phyloP scores from a whole-genome alignment of 1,284 basidiomycete species.

The Ganoderma sp. region DNA sequence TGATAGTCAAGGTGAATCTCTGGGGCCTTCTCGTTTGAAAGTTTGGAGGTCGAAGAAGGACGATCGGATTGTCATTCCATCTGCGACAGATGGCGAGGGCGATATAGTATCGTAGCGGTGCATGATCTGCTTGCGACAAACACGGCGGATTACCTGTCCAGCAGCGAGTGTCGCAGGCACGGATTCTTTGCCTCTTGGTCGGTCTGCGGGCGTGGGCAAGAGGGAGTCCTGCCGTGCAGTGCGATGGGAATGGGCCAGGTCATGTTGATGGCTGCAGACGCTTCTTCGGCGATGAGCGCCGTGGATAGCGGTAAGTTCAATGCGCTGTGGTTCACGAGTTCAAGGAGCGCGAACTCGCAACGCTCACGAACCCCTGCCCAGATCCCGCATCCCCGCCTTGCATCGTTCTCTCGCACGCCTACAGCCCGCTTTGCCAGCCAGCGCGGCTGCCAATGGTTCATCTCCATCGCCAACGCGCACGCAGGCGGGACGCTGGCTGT shows the following conservation, averaged over 20 bases:
- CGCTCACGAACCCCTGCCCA: constrained; percentile 6
- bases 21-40: background rate
- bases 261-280: background rate
- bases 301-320: constrained; percentile 3
- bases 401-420: background rate
- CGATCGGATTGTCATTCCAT: constrained; percentile 10
- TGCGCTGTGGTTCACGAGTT: constrained; percentile 6
- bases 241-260: constrained; percentile 4
- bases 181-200: background rate
- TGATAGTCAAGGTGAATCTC: background rate
- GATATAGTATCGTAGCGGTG: background rate
- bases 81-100: background rate
- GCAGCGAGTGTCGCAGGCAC: constrained; percentile 12
- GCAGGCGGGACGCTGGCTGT: constrained; percentile 2
- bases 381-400: background rate
- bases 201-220: constrained; percentile 3
- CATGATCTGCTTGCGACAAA: constrained; percentile 5
- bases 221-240: background rate
- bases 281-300: constrained; percentile 17
- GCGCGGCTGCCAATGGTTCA: constrained; percentile 1
- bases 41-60: background rate
- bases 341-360: background rate
- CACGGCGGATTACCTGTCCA: constrained; percentile 14
- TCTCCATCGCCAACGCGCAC: background rate
- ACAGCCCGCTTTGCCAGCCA: constrained; percentile 3